Conservation (phyloP, 192 early-diverging fungal species). For the Pecoramyces ruminantium region DNA sequence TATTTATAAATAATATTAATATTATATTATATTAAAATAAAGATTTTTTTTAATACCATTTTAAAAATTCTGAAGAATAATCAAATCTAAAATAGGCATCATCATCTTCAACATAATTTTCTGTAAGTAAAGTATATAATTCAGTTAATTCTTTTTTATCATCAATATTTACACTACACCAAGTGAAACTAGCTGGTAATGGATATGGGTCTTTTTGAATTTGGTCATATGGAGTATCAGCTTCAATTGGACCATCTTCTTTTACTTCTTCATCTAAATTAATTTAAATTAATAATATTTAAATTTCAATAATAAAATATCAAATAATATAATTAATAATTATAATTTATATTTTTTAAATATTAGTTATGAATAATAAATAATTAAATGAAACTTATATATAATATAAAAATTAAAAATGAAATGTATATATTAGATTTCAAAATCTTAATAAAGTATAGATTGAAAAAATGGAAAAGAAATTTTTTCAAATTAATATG, state of each 20-base stretch:
- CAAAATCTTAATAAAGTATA: too few species aligned
- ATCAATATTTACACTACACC: conserved; percentile 66
- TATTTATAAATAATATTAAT: too few species aligned
- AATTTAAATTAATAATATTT: neutral
- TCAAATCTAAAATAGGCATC: conserved; percentile 94
- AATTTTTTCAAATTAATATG: too few species aligned
- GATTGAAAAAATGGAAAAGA: too few species aligned
- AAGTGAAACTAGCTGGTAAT: conserved; percentile 78
- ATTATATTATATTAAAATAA: too few species aligned
- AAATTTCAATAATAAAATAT: too few species aligned
- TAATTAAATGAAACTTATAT: too few species aligned
- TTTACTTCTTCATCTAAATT: conserved; percentile 47
- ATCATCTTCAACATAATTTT: conserved; percentile 95
- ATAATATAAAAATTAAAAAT: too few species aligned
- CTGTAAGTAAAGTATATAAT: conserved; percentile 70
- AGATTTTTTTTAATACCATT: conserved; percentile 41
- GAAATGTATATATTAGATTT: too few species aligned
- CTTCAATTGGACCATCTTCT: conserved; percentile 67
- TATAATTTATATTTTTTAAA: too few species aligned
- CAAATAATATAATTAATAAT: too few species aligned
- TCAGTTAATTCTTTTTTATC: conserved; percentile 56
- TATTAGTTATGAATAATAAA: too few species aligned
- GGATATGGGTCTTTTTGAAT: conserved; percentile 64
- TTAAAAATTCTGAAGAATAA: conserved; percentile 80
- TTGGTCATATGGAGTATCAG: conserved; percentile 49